Conservation (phyloP, 441 rosid genomes). For the Euphorbia schlechtendalii region DNA sequence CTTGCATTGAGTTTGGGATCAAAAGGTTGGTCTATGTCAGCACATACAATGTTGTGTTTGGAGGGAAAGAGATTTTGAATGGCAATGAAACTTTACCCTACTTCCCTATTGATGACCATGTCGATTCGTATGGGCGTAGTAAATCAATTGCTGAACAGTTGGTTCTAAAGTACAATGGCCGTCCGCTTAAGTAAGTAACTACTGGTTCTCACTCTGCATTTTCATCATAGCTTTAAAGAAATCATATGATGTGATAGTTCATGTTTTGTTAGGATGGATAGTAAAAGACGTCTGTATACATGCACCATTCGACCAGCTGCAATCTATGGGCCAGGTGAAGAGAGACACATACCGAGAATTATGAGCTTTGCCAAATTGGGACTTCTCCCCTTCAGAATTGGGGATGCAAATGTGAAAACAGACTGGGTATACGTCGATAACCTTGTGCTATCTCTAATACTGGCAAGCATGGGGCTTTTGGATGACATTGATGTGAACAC, state of each 20-base stretch:
- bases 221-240: no score
- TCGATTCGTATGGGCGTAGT: conserved; percentile 71
- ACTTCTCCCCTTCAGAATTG: conserved; percentile 55
- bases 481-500: conserved; percentile 70
- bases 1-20: conserved; percentile 55
- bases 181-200: conserved; percentile 59
- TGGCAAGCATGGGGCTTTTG: conserved; percentile 90
- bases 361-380: conserved; percentile 66
- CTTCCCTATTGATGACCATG: conserved; percentile 72
- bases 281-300: conserved; percentile 53
- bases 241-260: not conserved
- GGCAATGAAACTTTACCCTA: conserved; percentile 75
- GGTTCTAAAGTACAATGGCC: conserved; percentile 68
- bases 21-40: conserved; percentile 72
- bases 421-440: conserved; percentile 93
- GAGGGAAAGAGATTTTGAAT: conserved; percentile 74
- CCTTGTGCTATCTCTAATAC: conserved; percentile 69
- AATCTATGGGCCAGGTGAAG: conserved; percentile 93
- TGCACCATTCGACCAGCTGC: conserved; percentile 94
- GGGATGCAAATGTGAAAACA: conserved; percentile 59
- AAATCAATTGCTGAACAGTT: conserved; percentile 85
- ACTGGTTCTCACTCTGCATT: not conserved
- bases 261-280: conserved; percentile 35
- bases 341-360: conserved; percentile 87
- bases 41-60: conserved; percentile 90